Evolutionary conservation across 148 eudicot genomes (phyloP).

Genomic region (Rhododendron ovatum): DNA sequence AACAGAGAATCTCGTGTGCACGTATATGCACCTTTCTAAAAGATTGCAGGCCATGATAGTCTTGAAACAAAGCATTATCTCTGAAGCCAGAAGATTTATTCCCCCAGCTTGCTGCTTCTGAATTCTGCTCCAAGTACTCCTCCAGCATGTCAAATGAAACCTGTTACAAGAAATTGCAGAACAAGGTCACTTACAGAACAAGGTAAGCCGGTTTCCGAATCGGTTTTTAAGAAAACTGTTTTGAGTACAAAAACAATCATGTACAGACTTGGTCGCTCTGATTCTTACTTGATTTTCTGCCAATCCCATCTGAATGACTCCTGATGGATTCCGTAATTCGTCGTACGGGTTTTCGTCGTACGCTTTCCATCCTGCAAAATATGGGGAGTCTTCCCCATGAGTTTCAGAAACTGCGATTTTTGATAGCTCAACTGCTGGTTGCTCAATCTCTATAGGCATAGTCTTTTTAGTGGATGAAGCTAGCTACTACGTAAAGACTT

Average conservation of each 20-base stretch:
- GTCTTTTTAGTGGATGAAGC: neutral
- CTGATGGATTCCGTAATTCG: constrained; percentile 53
- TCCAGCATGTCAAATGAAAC: constrained; percentile 91
- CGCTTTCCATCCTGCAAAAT: constrained; percentile 97
- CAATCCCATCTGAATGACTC: constrained; percentile 94
- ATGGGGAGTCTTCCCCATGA: constrained; percentile 96
- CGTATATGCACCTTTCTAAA: constrained; percentile 57
- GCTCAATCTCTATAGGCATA: constrained; percentile 73
- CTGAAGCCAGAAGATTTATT: constrained; percentile 52
- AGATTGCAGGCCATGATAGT: constrained; percentile 82
- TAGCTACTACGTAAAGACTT: neutral
- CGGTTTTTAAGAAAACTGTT: neutral
- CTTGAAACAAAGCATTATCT: constrained; percentile 96
- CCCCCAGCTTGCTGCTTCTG: constrained; percentile 46
- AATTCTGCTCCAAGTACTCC: constrained; percentile 61
- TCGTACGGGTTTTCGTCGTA: constrained; percentile 84
- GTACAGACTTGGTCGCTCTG: neutral
- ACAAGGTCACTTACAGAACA: neutral
- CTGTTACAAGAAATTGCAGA: constrained; percentile 29
- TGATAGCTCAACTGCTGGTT: constrained; percentile 53
- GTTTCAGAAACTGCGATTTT: constrained; percentile 76
- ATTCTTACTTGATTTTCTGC: constrained; percentile 90
- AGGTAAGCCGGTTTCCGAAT: neutral
- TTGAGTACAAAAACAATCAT: neutral
- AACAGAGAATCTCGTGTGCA: neutral